These are phyloP conservation scores for Austropuccinia psidii DNA, from an alignment of 1,284 basidiomycete genomes.

Conservation along the genomic window DNA sequence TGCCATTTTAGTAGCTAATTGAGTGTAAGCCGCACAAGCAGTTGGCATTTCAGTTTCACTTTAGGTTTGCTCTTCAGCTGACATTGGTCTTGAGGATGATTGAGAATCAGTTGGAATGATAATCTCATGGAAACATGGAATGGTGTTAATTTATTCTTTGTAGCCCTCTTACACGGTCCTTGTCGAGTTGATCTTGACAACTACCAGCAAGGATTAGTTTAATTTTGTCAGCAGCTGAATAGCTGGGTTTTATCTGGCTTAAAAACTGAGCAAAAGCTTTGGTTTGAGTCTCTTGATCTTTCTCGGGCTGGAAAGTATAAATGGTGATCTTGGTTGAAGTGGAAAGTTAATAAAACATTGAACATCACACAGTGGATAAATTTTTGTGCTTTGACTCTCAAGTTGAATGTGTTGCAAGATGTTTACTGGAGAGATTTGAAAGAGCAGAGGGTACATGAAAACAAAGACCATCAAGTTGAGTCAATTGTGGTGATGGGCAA, in stretches of 20 bases:
- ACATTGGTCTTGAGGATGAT: too few relatives aligned
- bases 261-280: slow-evolving; percentile 61
- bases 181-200: slow-evolving; percentile 67
- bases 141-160: too few relatives aligned
- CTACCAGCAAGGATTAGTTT: slow-evolving; percentile 73
- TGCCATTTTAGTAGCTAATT: too few relatives aligned
- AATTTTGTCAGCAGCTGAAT: slow-evolving; percentile 46
- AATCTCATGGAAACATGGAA: too few relatives aligned
- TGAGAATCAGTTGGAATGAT: too few relatives aligned
- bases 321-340: neutral
- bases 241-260: slow-evolving; percentile 40
- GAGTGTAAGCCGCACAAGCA: too few relatives aligned
- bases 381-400: neutral
- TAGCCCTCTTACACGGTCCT: slow-evolving; percentile 60
- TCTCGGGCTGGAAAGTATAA: slow-evolving; percentile 66
- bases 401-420: neutral
- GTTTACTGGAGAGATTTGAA: too few relatives aligned
- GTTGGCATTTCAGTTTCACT: too few relatives aligned
- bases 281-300: slow-evolving; percentile 80
- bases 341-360: slow-evolving; percentile 11
- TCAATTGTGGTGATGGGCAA: too few relatives aligned
- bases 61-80: too few relatives aligned
- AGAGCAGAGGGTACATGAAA: slow-evolving; percentile 79
- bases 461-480: slow-evolving; percentile 39
- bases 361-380: slow-evolving; percentile 6